phyloP scores from a whole-genome alignment of 1,284 basidiomycete genomes.

The Ganoderma lingzhi region DNA sequence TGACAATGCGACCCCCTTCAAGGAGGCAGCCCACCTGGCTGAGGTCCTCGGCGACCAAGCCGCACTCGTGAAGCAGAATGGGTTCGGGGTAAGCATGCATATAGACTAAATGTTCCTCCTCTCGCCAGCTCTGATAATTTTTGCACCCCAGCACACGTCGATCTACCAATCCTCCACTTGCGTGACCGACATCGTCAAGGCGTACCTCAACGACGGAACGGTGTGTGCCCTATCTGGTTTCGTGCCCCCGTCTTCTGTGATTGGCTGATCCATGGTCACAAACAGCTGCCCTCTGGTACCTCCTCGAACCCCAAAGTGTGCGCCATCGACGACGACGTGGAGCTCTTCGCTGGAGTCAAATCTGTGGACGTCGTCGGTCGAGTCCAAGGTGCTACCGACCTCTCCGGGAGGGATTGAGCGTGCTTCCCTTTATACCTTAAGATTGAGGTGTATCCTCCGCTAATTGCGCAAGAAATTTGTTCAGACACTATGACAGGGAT shows the following conservation, averaged over 20 bases:
- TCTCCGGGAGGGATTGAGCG: not conserved
- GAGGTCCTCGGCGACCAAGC: conserved; percentile 33
- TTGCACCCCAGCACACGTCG: conserved; percentile 18
- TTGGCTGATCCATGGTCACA: not conserved
- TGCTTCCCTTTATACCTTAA: too few relatives aligned
- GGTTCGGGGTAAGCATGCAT: conserved; percentile 32
- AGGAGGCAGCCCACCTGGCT: conserved; percentile 31
- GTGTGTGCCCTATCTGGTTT: conserved; percentile 6
- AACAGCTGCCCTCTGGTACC: conserved; percentile 19
- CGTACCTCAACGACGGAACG: conserved; percentile 23
- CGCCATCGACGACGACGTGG: conserved; percentile 21
- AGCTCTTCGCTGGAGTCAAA: conserved; percentile 24
- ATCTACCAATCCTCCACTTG: conserved; percentile 23
- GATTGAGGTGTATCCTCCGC: too few relatives aligned
- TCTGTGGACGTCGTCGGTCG: conserved; percentile 6
- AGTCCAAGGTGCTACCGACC: conserved; percentile 1
- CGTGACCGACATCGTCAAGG: conserved; percentile 18
- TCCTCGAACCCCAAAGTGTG: conserved; percentile 21
- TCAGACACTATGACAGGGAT: too few relatives aligned
- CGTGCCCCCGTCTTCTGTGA: too few relatives aligned
- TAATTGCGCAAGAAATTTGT: too few relatives aligned
- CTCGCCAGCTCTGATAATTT: not conserved
- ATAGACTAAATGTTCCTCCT: too few relatives aligned
- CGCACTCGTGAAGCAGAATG: conserved; percentile 33
- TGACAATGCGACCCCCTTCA: conserved; percentile 35